These are phyloP conservation scores for Arabis alpina DNA, from an alignment of 345 rosid species.

Conservation along the genomic window DNA sequence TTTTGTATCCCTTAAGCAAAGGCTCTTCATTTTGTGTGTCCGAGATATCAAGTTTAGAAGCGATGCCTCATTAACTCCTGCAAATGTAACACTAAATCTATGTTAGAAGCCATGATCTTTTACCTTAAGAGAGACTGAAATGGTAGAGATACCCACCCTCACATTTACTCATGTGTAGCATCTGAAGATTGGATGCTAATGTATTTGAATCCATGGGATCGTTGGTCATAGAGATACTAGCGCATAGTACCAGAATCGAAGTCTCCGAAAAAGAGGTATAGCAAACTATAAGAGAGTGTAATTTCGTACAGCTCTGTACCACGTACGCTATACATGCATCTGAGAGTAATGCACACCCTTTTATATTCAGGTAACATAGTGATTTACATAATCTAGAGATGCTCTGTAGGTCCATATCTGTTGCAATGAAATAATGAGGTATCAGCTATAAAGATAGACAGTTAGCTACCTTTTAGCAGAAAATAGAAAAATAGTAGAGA, in stretches of 20 bases:
- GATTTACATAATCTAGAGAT: constrained; percentile 54
- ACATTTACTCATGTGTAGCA: constrained; percentile 77
- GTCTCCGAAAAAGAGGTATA: constrained; percentile 67
- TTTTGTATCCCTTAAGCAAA: constrained; percentile 66
- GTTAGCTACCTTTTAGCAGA: background rate
- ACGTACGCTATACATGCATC: constrained; percentile 68
- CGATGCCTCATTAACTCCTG: constrained; percentile 62
- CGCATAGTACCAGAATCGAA: constrained; percentile 66
- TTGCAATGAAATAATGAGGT: constrained; percentile 27
- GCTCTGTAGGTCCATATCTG: constrained; percentile 63
- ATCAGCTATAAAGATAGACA: constrained; percentile 23
- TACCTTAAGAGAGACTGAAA: constrained; percentile 13
- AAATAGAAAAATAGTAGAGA: constrained; percentile 9
- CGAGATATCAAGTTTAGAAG: constrained; percentile 57
- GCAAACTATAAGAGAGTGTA: constrained; percentile 68
- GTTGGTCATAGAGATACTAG: constrained; percentile 32
- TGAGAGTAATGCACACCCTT: constrained; percentile 68
- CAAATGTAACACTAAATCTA: constrained; percentile 10
- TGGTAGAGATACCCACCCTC: constrained; percentile 49
- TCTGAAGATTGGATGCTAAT: constrained; percentile 59
- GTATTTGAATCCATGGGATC: constrained; percentile 44
- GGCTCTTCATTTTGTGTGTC: constrained; percentile 56
- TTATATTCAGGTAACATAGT: constrained; percentile 65
- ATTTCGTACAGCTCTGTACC: constrained; percentile 51
- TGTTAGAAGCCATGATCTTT: constrained; percentile 1